These are phyloP conservation scores for Eimeria praecox DNA, from an alignment of 169 alveolate species.

Conservation along the genomic window DNA sequence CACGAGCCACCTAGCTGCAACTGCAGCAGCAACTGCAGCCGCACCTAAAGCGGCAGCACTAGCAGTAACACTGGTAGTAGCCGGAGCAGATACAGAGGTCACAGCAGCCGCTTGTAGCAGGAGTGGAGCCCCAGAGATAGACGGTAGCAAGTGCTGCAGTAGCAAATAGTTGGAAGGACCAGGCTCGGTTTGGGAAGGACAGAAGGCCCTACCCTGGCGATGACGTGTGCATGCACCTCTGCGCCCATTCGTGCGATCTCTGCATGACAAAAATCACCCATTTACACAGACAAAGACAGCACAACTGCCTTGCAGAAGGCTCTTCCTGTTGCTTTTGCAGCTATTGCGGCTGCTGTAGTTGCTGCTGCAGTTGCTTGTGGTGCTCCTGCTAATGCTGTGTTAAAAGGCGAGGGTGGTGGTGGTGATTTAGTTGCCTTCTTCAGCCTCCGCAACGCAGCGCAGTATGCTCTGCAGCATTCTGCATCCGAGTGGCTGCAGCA, in stretches of 20 bases:
- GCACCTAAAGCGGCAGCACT: neutral
- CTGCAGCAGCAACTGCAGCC: neutral
- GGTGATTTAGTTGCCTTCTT: slow-evolving; percentile 40
- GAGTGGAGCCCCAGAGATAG: neutral
- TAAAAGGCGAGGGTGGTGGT: neutral
- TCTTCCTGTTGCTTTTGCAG: neutral
- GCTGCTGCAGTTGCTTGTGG: neutral
- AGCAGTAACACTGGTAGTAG: neutral
- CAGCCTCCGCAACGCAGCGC: slow-evolving; percentile 69
- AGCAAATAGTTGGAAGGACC: neutral
- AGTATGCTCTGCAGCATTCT: slow-evolving; percentile 61
- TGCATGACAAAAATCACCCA: neutral
- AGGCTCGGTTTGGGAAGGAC: neutral
- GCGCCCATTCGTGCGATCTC: slow-evolving; percentile 65
- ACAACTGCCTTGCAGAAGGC: neutral
- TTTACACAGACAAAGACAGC: neutral
- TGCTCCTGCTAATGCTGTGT: slow-evolving; percentile 18
- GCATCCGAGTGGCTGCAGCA: slow-evolving; percentile 62
- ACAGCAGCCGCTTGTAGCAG: neutral
- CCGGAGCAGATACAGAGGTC: neutral
- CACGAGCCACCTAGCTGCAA: neutral
- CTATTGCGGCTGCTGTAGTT: neutral
- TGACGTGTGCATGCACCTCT: slow-evolving; percentile 75
- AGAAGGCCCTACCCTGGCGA: slow-evolving; percentile 57
- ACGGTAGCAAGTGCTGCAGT: neutral